Evolutionary conservation across 78 protist genomes (phyloP).

Genomic region (Parvularia atlantis): DNA sequence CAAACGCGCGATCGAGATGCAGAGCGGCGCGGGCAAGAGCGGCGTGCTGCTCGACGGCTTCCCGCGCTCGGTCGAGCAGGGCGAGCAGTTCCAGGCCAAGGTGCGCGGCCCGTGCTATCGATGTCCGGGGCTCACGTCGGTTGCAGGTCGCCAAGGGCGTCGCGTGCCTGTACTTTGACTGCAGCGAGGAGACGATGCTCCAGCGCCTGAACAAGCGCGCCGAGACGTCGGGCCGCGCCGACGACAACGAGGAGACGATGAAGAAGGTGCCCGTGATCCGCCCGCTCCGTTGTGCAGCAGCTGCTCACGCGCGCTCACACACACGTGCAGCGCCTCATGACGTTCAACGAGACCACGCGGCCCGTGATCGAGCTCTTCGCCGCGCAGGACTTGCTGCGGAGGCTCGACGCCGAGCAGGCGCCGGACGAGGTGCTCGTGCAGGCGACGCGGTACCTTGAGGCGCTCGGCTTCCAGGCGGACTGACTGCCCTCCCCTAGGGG

Average conservation of each 20-base stretch:
- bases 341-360: background rate
- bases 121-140: too few species aligned
- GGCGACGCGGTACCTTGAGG: too few species aligned
- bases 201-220: constrained; percentile 44
- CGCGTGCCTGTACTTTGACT: constrained; percentile 14
- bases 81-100: constrained; percentile 5
- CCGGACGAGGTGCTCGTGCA: too few species aligned
- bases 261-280: too few species aligned
- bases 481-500: too few species aligned
- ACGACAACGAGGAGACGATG: constrained; percentile 48
- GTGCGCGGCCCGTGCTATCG: too few species aligned
- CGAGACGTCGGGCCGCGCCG: constrained; percentile 38
- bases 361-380: constrained; percentile 22
- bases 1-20: too few species aligned
- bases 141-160: background rate
- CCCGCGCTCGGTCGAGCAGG: constrained; percentile 26
- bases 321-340: constrained; percentile 27
- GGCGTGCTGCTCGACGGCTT: constrained; percentile 28
- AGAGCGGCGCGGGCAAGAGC: background rate
- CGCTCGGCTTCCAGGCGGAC: too few species aligned
- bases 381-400: too few species aligned
- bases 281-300: too few species aligned
- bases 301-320: too few species aligned
- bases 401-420: too few species aligned
- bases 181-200: constrained; percentile 15